Evolutionary conservation across 495 filamentous ascomycete genomes (phyloP).

Genomic region (Paragyromitra xinjiangensis): DNA sequence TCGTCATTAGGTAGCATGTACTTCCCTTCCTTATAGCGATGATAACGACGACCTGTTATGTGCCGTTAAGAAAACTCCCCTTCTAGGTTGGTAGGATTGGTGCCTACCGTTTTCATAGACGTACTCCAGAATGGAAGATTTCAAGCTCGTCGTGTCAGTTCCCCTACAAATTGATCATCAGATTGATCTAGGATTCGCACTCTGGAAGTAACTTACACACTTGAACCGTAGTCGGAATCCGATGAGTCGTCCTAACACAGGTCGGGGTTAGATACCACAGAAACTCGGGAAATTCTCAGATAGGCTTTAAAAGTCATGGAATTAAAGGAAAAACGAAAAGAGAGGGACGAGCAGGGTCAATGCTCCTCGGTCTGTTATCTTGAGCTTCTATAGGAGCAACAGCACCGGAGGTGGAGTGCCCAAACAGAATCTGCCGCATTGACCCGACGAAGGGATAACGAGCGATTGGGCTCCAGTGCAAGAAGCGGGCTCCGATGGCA

Average conservation of each 20-base stretch:
- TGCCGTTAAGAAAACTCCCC: not conserved
- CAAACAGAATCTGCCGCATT: not conserved
- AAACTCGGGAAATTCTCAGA: not conserved
- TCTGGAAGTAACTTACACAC: not conserved
- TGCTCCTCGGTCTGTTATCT: not conserved
- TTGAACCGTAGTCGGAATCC: not conserved
- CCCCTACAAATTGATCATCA: not conserved
- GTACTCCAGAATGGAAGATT: slow-evolving; percentile 60
- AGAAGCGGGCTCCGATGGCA: not conserved
- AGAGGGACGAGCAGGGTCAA: not conserved
- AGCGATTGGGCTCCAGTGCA: not conserved
- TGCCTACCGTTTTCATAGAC: slow-evolving; percentile 62
- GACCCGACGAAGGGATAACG: not conserved
- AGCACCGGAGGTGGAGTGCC: not conserved
- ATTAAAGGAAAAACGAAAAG: no score
- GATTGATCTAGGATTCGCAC: not conserved
- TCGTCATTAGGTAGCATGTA: slow-evolving; percentile 68
- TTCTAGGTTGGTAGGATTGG: not conserved
- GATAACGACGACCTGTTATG: slow-evolving; percentile 64
- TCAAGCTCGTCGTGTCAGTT: slow-evolving; percentile 58
- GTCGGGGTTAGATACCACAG: not conserved
- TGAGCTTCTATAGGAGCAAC: not conserved
- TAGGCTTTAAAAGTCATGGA: not conserved
- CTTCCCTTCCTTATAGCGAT: slow-evolving; percentile 63
- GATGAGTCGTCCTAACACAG: not conserved